Conservation (phyloP, 2,329 filamentous ascomycete genomes). For the Microsporum canis region DNA sequence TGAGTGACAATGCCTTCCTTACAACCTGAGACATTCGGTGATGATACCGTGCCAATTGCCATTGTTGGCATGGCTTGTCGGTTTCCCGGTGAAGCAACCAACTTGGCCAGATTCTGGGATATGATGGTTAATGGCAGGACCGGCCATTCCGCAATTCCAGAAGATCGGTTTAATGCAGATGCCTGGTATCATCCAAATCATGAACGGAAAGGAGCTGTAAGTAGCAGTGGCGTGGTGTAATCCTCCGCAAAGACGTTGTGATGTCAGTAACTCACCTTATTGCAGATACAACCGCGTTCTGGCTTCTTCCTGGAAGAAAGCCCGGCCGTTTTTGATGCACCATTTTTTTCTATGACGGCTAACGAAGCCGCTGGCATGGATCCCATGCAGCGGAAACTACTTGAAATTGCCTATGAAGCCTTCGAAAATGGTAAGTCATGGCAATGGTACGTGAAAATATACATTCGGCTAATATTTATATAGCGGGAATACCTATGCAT, state of each 20-base stretch:
- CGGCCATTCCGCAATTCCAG: slow-evolving; percentile 7
- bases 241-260: no score
- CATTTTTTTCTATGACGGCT: slow-evolving; percentile 19
- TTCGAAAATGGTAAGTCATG: slow-evolving; percentile 41
- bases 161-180: slow-evolving; percentile 13
- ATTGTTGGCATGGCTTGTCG: slow-evolving; percentile 9
- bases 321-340: slow-evolving; percentile 21
- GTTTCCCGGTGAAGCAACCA: slow-evolving; percentile 13
- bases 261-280: no score
- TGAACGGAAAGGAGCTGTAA: slow-evolving; percentile 20
- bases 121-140: slow-evolving; percentile 8
- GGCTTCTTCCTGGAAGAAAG: slow-evolving; percentile 18
- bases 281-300: neutral
- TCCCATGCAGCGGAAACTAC: slow-evolving; percentile 65
- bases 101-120: slow-evolving; percentile 15
- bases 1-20: no score
- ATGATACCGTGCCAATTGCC: neutral
- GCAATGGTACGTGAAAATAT: no score
- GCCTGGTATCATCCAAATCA: neutral
- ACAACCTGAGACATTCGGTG: no score
- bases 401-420: slow-evolving; percentile 69
- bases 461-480: slow-evolving; percentile 32
- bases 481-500: slow-evolving; percentile 10
- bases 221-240: no score
- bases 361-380: slow-evolving; percentile 32